Base-by-base conservation (phyloP, 1,139 yeast species). In the Saccharomyces hybrid region DNA sequence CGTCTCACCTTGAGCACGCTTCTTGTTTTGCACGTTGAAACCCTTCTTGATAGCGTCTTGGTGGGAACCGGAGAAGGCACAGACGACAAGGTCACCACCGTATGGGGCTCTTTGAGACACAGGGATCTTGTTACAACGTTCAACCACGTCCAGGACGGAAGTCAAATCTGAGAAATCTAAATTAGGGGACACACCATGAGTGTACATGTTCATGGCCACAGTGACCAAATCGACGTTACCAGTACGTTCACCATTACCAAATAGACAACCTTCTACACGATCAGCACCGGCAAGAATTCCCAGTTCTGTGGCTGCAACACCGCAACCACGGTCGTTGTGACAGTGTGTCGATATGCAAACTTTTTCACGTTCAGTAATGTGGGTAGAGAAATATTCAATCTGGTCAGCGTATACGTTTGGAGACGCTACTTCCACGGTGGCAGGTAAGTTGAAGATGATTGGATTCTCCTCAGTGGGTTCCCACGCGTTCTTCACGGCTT, bases 31-130 rank as follows among this genome's bases (percentile, higher is more conserved):
- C 48, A 77, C 72, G 55, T 80, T 77, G 75, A 93, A 91, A 47
- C 98, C 98, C 76, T 93, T 93, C 75, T 93, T 93, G 75, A 93
- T 93, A 52, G 99, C 98, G 72, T 93, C 98, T 77, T 93, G 98
- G 73, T 93, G 98, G 47, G 96, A 88, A 11, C 98, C 98, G 55
- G 93, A 83, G 74, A 93, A 93, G 3, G 98, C 98, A 75, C 96
- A 88, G 48, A 91, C 97, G 58, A 93, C 99, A 60, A 93, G 80
- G 56, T 95, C 90, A 55, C 99, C 98, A 60, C 97, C 96, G 69
- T 93, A 93, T 54, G 98, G 98, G 31, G 97, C 95, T 72, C 99
- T 83, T 58, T 91, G 85, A 62, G 84, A 90, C 27, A 93, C 90
- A 19, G 96, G 96, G 62, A 93, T 88, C 76, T 93, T 93, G 78